phyloP scores from a whole-genome alignment of 257 asterid species.

The Oldenlandia corymbosa region DNA sequence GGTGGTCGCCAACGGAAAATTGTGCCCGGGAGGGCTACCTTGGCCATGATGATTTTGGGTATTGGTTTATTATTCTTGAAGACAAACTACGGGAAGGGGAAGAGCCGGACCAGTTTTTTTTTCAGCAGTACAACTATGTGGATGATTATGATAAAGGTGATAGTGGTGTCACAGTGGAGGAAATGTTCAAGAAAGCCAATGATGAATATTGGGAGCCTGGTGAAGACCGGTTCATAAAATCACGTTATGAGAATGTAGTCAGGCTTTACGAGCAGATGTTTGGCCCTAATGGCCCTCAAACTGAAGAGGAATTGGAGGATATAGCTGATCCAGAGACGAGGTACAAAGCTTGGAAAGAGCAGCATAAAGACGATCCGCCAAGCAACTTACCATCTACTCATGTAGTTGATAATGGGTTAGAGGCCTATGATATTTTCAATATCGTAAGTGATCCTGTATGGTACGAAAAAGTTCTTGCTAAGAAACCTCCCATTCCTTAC shows the following conservation, averaged over 20 bases:
- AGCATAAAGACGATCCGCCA: constrained; percentile 83
- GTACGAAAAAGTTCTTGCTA: constrained; percentile 56
- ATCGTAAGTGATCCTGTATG: constrained; percentile 63
- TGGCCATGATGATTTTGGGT: constrained; percentile 95
- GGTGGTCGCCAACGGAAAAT: constrained; percentile 89
- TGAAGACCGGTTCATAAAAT: constrained; percentile 74
- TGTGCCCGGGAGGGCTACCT: constrained; percentile 86
- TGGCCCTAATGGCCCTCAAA: constrained; percentile 98
- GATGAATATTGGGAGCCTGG: constrained; percentile 99
- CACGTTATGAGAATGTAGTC: constrained; percentile 68
- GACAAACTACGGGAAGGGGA: constrained; percentile 85
- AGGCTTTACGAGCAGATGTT: constrained; percentile 87
- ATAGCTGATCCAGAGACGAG: constrained; percentile 77
- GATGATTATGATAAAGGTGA: constrained; percentile 94
- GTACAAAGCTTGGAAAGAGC: constrained; percentile 88
- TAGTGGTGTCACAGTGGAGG: constrained; percentile 66
- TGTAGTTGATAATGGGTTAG: constrained; percentile 72
- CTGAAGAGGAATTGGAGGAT: constrained; percentile 89
- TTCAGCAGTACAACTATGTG: constrained; percentile 81
- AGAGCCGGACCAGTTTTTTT: constrained; percentile 77
- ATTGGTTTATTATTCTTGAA: constrained; percentile 89
- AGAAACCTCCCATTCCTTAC: constrained; percentile 87
- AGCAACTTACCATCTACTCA: constrained; percentile 80
- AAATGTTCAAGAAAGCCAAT: constrained; percentile 63
- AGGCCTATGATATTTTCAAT: constrained; percentile 46